Conservation (phyloP, 192 early-diverging fungal species). For the Chytriomyces hyalinus region DNA sequence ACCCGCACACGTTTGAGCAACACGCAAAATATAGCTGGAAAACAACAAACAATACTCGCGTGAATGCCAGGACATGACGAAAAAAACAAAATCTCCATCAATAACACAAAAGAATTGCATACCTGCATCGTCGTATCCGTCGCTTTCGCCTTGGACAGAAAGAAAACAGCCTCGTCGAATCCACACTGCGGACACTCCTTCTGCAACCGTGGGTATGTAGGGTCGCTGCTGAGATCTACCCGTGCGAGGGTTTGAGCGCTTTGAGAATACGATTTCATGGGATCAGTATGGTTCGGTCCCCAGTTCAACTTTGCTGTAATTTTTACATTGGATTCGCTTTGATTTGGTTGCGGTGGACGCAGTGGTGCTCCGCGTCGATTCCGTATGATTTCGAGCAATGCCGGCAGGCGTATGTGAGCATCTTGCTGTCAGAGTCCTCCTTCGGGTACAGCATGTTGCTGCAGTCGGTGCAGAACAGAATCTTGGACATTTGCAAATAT, state of each 20-base stretch:
- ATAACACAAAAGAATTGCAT: neutral
- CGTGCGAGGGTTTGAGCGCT: slow-evolving; percentile 52
- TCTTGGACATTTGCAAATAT: slow-evolving; percentile 7
- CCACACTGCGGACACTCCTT: slow-evolving; percentile 52
- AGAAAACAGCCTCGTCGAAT: slow-evolving; percentile 48
- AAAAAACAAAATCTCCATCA: slow-evolving; percentile 38
- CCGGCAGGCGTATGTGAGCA: slow-evolving; percentile 56
- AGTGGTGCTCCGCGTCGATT: slow-evolving; percentile 33
- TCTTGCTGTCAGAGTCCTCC: slow-evolving; percentile 48
- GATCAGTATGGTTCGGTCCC: neutral
- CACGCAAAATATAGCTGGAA: slow-evolving; percentile 55
- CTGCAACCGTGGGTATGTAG: slow-evolving; percentile 53
- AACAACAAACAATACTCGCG: neutral
- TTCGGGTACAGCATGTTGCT: slow-evolving; percentile 53
- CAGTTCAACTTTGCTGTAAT: neutral
- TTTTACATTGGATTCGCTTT: slow-evolving; percentile 45
- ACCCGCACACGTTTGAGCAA: slow-evolving; percentile 43
- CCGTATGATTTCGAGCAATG: slow-evolving; percentile 57
- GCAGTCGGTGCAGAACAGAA: slow-evolving; percentile 36
- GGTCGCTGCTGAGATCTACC: slow-evolving; percentile 57
- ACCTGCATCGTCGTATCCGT: slow-evolving; percentile 61
- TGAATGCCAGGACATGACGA: slow-evolving; percentile 41
- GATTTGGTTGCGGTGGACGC: slow-evolving; percentile 54
- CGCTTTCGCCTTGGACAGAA: slow-evolving; percentile 51
- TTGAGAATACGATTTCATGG: neutral